phyloP scores from a whole-genome alignment of 176 grass and related monocot species.

The Panicum miliaceum region DNA sequence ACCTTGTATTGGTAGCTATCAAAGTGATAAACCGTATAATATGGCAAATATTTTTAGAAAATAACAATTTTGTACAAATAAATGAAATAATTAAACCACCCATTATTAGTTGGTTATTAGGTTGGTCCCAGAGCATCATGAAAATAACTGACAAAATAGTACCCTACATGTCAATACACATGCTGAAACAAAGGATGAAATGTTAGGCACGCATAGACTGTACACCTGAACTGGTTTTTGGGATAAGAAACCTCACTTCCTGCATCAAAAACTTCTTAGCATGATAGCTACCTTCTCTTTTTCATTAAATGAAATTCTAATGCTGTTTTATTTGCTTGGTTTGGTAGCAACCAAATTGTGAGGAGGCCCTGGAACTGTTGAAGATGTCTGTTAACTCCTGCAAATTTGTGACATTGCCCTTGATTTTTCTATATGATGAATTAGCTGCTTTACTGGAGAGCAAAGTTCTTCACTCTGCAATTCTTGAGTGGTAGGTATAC shows the following conservation, averaged over 20 bases:
- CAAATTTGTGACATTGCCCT: constrained; percentile 65
- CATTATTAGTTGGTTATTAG: constrained; percentile 9
- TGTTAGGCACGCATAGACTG: neutral
- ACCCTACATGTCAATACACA: constrained; percentile 18
- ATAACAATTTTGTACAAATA: neutral
- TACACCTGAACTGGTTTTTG: constrained; percentile 13
- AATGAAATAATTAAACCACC: constrained; percentile 12
- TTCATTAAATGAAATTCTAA: constrained; percentile 21
- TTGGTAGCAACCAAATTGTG: constrained; percentile 71
- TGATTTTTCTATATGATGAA: constrained; percentile 91
- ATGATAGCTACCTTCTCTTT: neutral
- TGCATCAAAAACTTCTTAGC: neutral
- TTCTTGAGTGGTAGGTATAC: constrained; percentile 76
- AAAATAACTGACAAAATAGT: constrained; percentile 1
- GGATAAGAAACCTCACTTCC: constrained; percentile 2
- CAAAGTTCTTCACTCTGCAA: constrained; percentile 57
- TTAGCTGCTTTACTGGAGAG: constrained; percentile 71
- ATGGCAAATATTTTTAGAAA: neutral
- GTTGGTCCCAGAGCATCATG: constrained; percentile 19
- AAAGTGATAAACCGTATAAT: constrained; percentile 27
- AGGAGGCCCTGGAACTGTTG: constrained; percentile 81
- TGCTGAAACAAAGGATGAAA: constrained; percentile 31
- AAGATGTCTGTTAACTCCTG: constrained; percentile 78
- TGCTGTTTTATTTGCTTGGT: constrained; percentile 31
- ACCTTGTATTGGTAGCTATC: neutral